Evolutionary conservation across 805 yeast species (phyloP).

Genomic region (Yarrowia hollandica): DNA sequence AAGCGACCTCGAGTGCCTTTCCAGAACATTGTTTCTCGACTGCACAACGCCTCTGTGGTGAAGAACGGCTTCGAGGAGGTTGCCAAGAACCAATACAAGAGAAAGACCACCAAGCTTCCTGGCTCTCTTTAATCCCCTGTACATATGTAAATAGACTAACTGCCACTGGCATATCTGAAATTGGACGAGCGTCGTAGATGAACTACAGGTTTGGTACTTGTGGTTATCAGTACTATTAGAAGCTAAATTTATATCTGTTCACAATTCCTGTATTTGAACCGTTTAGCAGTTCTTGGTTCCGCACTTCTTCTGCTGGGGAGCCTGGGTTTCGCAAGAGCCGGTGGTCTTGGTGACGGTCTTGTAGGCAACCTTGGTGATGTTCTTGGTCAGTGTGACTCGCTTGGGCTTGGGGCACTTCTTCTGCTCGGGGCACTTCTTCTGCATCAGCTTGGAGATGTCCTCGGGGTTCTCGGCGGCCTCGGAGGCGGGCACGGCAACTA

Average conservation of each 20-base stretch:
- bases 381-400: conserved; percentile 10
- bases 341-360: conserved; percentile 16
- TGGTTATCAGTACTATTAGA: conserved; percentile 17
- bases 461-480: conserved; percentile 18
- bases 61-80: conserved; percentile 24
- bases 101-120: conserved; percentile 27
- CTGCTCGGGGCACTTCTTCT: conserved; percentile 16
- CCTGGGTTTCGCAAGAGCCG: conserved; percentile 17
- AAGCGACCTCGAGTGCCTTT: conserved; percentile 53
- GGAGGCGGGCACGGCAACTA: neutral
- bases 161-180: conserved; percentile 1
- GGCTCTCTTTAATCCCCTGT: conserved; percentile 15
- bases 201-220: too few species aligned
- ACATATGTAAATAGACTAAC: conserved; percentile 29
- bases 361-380: conserved; percentile 15
- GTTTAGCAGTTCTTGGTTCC: conserved; percentile 19
- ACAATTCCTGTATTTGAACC: too few species aligned
- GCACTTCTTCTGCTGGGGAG: conserved; percentile 21
- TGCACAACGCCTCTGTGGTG: conserved; percentile 23
- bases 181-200: too few species aligned
- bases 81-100: conserved; percentile 27
- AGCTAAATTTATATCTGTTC: neutral
- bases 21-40: conserved; percentile 26
- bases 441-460: conserved; percentile 9
- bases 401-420: conserved; percentile 25